Evolutionary conservation across 2,329 filamentous ascomycete genomes (phyloP), one percentile per base, ranked within the genome.

Genomic region (Penicillium sp.): DNA sequence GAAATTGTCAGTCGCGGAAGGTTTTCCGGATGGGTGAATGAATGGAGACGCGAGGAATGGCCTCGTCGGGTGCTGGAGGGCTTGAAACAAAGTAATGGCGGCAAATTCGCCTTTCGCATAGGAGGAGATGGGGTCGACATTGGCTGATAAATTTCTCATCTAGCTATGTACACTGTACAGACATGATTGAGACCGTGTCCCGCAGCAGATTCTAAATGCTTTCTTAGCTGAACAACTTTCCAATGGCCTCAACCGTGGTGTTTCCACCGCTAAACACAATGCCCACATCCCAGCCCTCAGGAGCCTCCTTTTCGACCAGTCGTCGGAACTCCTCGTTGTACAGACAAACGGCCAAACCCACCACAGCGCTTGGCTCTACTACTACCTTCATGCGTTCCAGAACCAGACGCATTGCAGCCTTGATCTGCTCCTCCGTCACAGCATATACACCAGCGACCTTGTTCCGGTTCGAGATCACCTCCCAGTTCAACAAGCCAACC

Each of bases 331-430:
- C 87, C 69, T 94, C 87, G 65, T 95, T 85, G 57, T 81, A 96
- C 57, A 97, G 71, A 45, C 83, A 84, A 7, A 87, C 86, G 0
- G 91, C 93, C 52, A 97, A 67, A 1, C 82, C 81, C n/a, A 96
- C 90, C 2, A 84, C 88, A 0, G 86, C 81, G 68, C 85, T 90
- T 21, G 91, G 91, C 75, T 97, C 91, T 12, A 96, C 82, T 21
- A 96, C 82, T 40, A 95, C 72, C 79, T 97, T 96, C 77, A 93
- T 82, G 51, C 90, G 74, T 78, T 97, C 91, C 54, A 90, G 72
- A 31, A 95, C 84, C 54, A 97, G 69, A 53, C 78, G 72, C 79
- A 95, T 78, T 10, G 90, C 85, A 21, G 74, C 76, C 61, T 79
- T 77, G 66, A 97, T 96, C 75, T 95, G 81, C 48, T 84, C 82